Conservation (phyloP, 257 asterid genomes). For the Solanum paucissectum region DNA sequence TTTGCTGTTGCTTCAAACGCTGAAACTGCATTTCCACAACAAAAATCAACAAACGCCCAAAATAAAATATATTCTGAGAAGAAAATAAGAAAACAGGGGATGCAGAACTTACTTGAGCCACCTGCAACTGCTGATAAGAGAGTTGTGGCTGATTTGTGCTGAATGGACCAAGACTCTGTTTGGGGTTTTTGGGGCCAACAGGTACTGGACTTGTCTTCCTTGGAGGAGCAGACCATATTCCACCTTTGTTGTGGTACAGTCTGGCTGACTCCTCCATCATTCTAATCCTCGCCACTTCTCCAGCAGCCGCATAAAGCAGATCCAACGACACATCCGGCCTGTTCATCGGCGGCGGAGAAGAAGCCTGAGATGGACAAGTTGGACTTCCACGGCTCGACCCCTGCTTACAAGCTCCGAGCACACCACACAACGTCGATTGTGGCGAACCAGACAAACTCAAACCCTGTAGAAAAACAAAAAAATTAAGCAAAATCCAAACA, state of each 20-base stretch:
- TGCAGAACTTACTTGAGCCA: background rate
- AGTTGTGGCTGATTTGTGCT: background rate
- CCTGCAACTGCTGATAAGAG: constrained; percentile 1
- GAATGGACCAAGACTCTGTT: background rate
- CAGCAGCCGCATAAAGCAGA: constrained; percentile 7
- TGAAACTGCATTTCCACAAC: constrained; percentile 15
- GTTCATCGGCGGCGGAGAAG: constrained; percentile 29
- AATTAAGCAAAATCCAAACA: no score
- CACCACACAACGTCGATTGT: constrained; percentile 49
- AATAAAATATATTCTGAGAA: no score
- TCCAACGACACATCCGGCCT: constrained; percentile 1
- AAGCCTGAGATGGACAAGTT: constrained; percentile 19
- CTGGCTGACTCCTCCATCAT: background rate
- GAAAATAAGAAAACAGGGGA: background rate
- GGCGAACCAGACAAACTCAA: constrained; percentile 55
- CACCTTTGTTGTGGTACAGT: background rate
- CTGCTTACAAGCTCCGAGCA: constrained; percentile 12
- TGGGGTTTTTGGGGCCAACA: background rate
- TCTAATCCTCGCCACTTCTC: constrained; percentile 5
- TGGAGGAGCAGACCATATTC: constrained; percentile 3
- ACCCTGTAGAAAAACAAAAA: constrained; percentile 4
- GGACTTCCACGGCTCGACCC: constrained; percentile 40
- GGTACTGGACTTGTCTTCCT: background rate
- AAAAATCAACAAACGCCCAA: background rate
- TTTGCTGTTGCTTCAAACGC: constrained; percentile 26